Percentiles rank a stretch among this genome's conserved stretches.
Conservation (phyloP, 2,329 filamentous ascomycete genomes). For the Cladophialophora exuberans region DNA sequence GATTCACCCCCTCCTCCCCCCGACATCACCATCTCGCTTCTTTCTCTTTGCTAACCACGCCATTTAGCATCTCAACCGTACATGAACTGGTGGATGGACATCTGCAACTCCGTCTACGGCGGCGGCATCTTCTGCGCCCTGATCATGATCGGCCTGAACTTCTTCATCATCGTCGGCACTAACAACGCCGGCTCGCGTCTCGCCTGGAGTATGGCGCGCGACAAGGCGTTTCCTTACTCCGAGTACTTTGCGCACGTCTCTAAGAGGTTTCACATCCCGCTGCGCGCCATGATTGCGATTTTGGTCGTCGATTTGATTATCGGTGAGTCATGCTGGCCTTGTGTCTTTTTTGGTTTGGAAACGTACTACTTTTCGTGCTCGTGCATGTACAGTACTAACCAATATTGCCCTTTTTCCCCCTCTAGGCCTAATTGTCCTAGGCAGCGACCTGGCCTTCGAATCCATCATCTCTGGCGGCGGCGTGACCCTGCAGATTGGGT, state of each 20-base stretch:
- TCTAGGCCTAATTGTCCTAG: conserved; percentile 28
- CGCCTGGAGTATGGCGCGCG: conserved; percentile 49
- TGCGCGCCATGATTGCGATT: conserved; percentile 38
- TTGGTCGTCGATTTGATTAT: conserved; percentile 26
- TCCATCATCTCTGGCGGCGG: conserved; percentile 29
- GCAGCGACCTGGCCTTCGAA: conserved; percentile 27
- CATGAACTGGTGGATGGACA: conserved; percentile 38
- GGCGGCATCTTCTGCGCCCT: conserved; percentile 29
- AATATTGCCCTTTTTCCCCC: no score
- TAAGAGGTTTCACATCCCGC: conserved; percentile 59
- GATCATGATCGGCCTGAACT: conserved; percentile 29
- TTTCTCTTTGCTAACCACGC: conserved; percentile 29
- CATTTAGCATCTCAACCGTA: conserved; percentile 50
- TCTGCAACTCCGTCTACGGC: conserved; percentile 43
- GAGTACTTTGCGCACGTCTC: conserved; percentile 58
- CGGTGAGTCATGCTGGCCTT: conserved; percentile 14
- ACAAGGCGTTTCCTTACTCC: conserved; percentile 63
- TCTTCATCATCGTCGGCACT: conserved; percentile 28
- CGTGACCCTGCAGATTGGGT: conserved; percentile 26
- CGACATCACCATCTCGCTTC: background rate
- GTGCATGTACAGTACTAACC: no score
- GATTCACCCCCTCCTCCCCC: background rate
- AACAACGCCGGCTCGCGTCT: conserved; percentile 27
- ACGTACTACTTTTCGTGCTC: no score
- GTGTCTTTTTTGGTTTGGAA: no score